Conservation (phyloP, 2,329 filamentous ascomycete species). For the Cladosporium sp. region DNA sequence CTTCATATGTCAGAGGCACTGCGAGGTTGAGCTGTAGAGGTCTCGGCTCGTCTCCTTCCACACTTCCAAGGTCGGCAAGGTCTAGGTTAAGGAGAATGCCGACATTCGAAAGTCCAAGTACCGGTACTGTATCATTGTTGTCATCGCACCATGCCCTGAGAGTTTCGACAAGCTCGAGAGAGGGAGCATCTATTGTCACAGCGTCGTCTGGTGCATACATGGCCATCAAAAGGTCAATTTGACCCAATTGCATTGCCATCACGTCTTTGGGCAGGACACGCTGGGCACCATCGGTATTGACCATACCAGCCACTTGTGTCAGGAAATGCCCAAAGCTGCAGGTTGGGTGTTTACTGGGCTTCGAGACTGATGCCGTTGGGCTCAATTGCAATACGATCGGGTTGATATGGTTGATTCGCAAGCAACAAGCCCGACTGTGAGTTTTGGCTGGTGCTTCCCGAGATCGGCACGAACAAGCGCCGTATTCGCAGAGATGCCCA, state of each 20-base stretch:
- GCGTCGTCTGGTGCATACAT: constrained; percentile 47
- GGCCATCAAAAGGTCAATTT: constrained; percentile 48
- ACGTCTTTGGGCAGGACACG: constrained; percentile 11
- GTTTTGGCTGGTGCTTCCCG: neutral
- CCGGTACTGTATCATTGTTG: neutral
- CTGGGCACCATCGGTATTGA: neutral
- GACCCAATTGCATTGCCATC: constrained; percentile 17
- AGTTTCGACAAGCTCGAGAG: constrained; percentile 5
- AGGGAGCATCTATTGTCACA: constrained; percentile 23
- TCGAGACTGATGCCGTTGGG: too few species aligned
- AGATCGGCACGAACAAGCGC: neutral
- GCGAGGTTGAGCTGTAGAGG: constrained; percentile 35
- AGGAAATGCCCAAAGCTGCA: neutral
- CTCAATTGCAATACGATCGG: too few species aligned
- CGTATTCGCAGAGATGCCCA: neutral
- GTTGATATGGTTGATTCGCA: too few species aligned
- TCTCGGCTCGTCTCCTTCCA: neutral
- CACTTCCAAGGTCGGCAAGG: neutral
- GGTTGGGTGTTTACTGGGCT: too few species aligned
- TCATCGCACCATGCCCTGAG: constrained; percentile 18
- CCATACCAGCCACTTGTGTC: neutral
- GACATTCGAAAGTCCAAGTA: neutral
- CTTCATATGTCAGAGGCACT: constrained; percentile 29
- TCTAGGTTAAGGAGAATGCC: constrained; percentile 5
- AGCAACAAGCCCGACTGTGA: neutral